Conservation (phyloP, 148 eudicot species). For the Chenopodium quinoa region DNA sequence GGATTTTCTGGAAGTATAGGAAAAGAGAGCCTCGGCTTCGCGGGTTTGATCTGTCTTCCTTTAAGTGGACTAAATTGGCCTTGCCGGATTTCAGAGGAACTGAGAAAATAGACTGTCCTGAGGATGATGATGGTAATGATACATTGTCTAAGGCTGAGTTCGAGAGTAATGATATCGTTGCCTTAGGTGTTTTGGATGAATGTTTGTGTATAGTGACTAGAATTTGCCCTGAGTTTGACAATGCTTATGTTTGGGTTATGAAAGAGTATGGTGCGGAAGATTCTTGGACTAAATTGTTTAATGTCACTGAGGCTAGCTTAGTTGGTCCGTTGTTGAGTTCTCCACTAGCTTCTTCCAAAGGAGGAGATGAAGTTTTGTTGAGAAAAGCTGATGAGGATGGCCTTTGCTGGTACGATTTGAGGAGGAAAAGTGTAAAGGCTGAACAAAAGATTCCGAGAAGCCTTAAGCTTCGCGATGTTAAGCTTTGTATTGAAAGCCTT, state of each 20-base stretch:
- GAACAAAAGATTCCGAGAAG: neutral
- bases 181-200: conserved; percentile 13
- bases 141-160: neutral
- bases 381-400: conserved; percentile 13
- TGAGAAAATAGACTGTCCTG: neutral
- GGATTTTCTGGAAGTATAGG: neutral
- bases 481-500: conserved; percentile 6
- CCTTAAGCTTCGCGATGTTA: neutral
- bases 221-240: neutral
- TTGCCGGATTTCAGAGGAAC: neutral
- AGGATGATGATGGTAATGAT: neutral
- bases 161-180: neutral
- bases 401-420: neutral
- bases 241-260: conserved; percentile 17
- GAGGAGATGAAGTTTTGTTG: conserved; percentile 11
- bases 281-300: conserved; percentile 8
- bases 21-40: neutral
- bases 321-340: neutral
- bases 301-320: neutral
- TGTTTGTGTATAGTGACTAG: conserved; percentile 1
- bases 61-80: neutral
- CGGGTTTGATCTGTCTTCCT: neutral
- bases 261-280: conserved; percentile 17
- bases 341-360: conserved; percentile 1
- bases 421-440: neutral